Percentiles rank a stretch among this genome's conserved stretches.
Evolutionary conservation across 805 yeast genomes (phyloP).

Genomic region (Torulaspora gathmanii): DNA sequence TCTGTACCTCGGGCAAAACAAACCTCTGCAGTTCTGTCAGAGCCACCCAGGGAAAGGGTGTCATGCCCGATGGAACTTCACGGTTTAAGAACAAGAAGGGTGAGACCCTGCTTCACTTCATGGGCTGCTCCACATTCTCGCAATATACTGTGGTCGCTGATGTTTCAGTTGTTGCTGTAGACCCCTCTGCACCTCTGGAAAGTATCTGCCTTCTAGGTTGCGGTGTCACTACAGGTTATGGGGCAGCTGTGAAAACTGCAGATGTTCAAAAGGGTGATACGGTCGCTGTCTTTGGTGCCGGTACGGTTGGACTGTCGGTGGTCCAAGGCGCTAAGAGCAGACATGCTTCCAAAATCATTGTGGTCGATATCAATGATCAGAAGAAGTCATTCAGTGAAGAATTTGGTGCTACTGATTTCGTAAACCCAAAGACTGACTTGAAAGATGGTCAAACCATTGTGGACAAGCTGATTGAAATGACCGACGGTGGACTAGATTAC

Average conservation of each 20-base stretch:
- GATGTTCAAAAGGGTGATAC: constrained; percentile 81
- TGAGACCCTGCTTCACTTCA: constrained; percentile 78
- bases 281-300: constrained; percentile 96
- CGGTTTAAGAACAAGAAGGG: constrained; percentile 82
- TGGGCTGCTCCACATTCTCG: constrained; percentile 97
- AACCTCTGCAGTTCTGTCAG: constrained; percentile 93
- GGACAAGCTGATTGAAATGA: constrained; percentile 75
- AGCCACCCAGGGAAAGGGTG: constrained; percentile 97
- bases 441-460: constrained; percentile 73
- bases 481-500: constrained; percentile 95
- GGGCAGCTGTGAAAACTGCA: constrained; percentile 95
- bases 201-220: constrained; percentile 92
- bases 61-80: constrained; percentile 97
- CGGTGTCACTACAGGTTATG: constrained; percentile 98
- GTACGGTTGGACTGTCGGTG: constrained; percentile 94
- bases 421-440: constrained; percentile 70
- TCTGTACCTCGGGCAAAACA: constrained; percentile 92
- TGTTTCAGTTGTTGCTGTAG: constrained; percentile 89
- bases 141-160: constrained; percentile 98
- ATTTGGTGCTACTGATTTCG: constrained; percentile 94
- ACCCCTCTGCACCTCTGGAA: constrained; percentile 77
- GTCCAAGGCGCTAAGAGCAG: constrained; percentile 89
- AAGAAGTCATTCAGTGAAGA: constrained; percentile 81
- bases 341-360: constrained; percentile 76
- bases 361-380: constrained; percentile 78